Base-by-base conservation (phyloP, 352 stramenopile species). In the Phytophthora multivora region DNA sequence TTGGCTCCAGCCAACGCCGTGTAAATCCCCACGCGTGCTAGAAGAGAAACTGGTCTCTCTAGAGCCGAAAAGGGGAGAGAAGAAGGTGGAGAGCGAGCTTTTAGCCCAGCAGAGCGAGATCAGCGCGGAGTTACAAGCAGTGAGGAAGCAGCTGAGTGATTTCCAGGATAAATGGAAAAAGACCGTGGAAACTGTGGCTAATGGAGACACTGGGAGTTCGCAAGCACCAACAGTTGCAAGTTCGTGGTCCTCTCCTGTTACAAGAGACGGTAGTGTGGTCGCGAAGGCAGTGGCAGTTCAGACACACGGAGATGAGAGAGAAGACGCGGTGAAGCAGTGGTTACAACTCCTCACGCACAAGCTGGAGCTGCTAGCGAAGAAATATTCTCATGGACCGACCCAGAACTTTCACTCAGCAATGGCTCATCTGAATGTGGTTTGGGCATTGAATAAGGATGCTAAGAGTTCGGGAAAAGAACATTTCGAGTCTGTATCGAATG, bases 101-200 rank as follows among this genome's bases (percentile, higher is more conserved):
- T 57, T 61, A 3, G 47, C 53, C 2, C 69, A 79, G 25, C 68
- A 88, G 38, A 61, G 40, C 15, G 40, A 70, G 43, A 75, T 88
- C 11, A 67, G 63, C 23, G 52, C 47, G 1, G 71, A 86, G 38
- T 30, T 88, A 11, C 66, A 82, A 38, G 60, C 64, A 1, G 66
- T 88, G 26, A 74, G 74, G n/a, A 68, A 63, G 35, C 74, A 86
- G 41, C 30, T 86, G 40, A 60, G 40, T 15, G 75, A 77, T 19
- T 83, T 86, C 45, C 66, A 86, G 66, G 61, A 75, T 16, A 73
- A 72, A 25, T 80, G 68, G 69, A 67, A 77, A 31, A 55, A 67
- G 36, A 43, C 59, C 10, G 46, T 59, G 41, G 52, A 54, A 46
- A 30, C 15, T 21, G 45, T 8, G 9, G 51, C 12, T 19, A 35